These are phyloP conservation scores for Hypocreales sp. DNA, from an alignment of 2,329 filamentous ascomycete genomes.

Conservation along the genomic window DNA sequence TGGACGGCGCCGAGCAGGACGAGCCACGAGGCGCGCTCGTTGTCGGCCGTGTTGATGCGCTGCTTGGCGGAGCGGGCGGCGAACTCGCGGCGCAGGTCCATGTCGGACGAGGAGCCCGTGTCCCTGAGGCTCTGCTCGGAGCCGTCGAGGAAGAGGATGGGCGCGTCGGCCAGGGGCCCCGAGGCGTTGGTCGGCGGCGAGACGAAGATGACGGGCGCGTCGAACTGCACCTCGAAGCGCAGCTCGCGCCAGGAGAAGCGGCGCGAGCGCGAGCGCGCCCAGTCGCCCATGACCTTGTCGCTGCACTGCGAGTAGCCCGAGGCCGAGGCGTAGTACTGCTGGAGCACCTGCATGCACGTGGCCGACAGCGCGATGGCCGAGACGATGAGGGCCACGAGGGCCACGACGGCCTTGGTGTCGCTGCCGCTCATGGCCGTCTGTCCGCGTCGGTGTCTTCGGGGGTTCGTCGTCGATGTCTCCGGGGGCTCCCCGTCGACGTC, in stretches of 20 bases:
- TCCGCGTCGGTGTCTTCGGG: no score
- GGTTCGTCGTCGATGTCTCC: no score
- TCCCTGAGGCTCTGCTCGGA: slow-evolving; percentile 17
- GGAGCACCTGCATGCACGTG: slow-evolving; percentile 29
- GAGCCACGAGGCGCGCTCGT: slow-evolving; percentile 40
- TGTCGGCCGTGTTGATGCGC: slow-evolving; percentile 36
- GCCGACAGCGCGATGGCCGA: slow-evolving; percentile 30
- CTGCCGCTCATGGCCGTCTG: slow-evolving; percentile 3
- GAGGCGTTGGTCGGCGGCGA: slow-evolving; percentile 23
- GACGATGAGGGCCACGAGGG: slow-evolving; percentile 27
- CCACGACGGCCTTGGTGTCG: slow-evolving; percentile 20
- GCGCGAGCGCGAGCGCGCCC: slow-evolving; percentile 24
- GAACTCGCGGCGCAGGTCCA: slow-evolving; percentile 14
- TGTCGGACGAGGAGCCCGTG: slow-evolving; percentile 16
- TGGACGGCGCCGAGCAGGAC: slow-evolving; percentile 33
- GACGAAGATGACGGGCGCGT: slow-evolving; percentile 34
- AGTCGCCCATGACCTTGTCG: slow-evolving; percentile 30
- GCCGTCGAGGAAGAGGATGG: slow-evolving; percentile 23
- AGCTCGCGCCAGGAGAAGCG: slow-evolving; percentile 25
- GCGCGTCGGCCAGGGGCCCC: slow-evolving; percentile 16
- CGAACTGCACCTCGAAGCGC: slow-evolving; percentile 32
- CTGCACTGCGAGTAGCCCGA: slow-evolving; percentile 32
- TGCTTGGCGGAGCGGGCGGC: slow-evolving; percentile 11
- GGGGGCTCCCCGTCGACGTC: no score
- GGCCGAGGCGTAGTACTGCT: slow-evolving; percentile 34